Percentiles rank a stretch among this genome's conserved stretches.
Conservation (phyloP, 768 basidiomycete species). For the Sporobolomyces phaffii region DNA sequence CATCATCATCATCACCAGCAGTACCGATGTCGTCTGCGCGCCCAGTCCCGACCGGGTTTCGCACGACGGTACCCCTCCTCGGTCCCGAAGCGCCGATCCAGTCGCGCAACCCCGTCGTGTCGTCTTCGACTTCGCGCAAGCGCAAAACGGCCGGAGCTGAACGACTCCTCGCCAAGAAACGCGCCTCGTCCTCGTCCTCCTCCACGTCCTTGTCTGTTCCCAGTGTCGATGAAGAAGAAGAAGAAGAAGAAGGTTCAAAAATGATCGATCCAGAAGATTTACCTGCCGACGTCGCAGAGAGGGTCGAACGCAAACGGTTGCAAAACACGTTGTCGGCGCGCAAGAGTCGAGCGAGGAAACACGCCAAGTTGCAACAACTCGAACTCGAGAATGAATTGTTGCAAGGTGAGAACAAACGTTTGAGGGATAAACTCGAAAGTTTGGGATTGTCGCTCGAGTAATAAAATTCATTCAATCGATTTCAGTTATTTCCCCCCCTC, state of each 20-base stretch:
- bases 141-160: constrained; percentile 46
- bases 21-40: no score
- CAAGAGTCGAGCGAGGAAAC: constrained; percentile 66
- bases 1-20: no score
- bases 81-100: constrained; percentile 74
- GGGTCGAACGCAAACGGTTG: constrained; percentile 67
- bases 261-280: neutral
- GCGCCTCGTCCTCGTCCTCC: neutral
- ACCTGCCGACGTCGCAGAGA: constrained; percentile 46
- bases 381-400: constrained; percentile 53
- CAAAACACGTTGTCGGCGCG: constrained; percentile 80
- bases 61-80: constrained; percentile 45
- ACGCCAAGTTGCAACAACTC: constrained; percentile 54
- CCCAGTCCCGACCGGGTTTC: constrained; percentile 34
- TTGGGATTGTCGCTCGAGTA: no score
- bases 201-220: no score
- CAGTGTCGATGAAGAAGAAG: no score
- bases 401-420: neutral
- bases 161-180: constrained; percentile 33
- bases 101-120: constrained; percentile 62
- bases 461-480: no score
- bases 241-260: neutral
- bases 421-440: no score
- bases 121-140: constrained; percentile 72
- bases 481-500: no score